Percentiles rank a stretch among this genome's conserved stretches.
Conservation (phyloP, 2,329 filamentous ascomycete species). For the Pleurostoma richardsiae region DNA sequence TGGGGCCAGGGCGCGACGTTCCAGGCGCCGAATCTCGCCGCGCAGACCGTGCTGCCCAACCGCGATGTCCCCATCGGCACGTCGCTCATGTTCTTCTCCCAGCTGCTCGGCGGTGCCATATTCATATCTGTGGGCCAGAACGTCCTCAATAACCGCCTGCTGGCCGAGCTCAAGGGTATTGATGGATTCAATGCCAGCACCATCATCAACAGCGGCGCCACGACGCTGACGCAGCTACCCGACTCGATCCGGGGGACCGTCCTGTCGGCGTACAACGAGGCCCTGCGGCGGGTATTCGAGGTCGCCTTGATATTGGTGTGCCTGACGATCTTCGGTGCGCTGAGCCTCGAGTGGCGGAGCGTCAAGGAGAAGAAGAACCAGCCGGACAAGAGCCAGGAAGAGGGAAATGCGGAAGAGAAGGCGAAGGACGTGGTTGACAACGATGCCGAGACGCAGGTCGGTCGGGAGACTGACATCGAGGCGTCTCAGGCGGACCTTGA, state of each 20-base stretch:
- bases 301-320: conserved; percentile 51
- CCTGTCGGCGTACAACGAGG: conserved; percentile 52
- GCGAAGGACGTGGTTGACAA: not conserved
- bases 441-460: not conserved
- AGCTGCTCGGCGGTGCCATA: conserved; percentile 39
- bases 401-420: conserved; percentile 5
- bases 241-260: conserved; percentile 9
- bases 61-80: conserved; percentile 35
- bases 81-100: conserved; percentile 37
- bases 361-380: conserved; percentile 25
- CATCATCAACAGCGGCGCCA: conserved; percentile 13
- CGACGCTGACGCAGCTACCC: conserved; percentile 14
- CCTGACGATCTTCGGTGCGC: conserved; percentile 47
- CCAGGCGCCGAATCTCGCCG: conserved; percentile 40
- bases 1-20: conserved; percentile 36
- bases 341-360: conserved; percentile 55
- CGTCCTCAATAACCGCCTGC: conserved; percentile 34
- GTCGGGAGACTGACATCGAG: not conserved
- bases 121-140: conserved; percentile 41
- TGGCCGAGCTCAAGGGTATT: conserved; percentile 23
- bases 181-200: conserved; percentile 14
- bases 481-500: not conserved
- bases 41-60: conserved; percentile 36
- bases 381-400: conserved; percentile 8
- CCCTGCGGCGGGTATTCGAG: conserved; percentile 54